These are phyloP conservation scores for Rhizomucor miehei DNA, from an alignment of 371 early-diverging fungal genomes.

Conservation along the genomic window DNA sequence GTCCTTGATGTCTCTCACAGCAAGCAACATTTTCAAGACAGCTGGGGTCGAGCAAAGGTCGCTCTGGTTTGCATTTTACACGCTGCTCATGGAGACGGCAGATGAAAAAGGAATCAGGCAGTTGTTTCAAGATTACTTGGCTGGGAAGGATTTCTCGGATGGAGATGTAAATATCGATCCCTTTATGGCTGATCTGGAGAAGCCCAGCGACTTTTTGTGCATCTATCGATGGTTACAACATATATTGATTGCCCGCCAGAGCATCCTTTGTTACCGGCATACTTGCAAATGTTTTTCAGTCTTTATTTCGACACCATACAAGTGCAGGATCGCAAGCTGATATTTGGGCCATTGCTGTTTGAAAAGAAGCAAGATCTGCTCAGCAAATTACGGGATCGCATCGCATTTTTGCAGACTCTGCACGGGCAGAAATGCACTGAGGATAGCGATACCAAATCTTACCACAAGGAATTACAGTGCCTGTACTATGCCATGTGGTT, in stretches of 20 bases:
- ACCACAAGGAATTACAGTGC: conserved; percentile 37
- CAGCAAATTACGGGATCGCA: conserved; percentile 43
- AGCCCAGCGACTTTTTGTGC: conserved; percentile 51
- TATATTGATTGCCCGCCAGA: conserved; percentile 45
- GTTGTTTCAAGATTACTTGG: conserved; percentile 31
- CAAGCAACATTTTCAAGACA: conserved; percentile 41
- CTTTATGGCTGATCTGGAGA: conserved; percentile 30
- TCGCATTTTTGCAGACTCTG: conserved; percentile 42
- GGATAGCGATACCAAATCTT: conserved; percentile 14
- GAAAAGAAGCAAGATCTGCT: conserved; percentile 42
- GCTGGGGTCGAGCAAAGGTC: conserved; percentile 44
- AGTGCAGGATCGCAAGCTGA: conserved; percentile 12
- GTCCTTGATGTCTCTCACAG: conserved; percentile 47
- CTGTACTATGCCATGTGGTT: conserved; percentile 59
- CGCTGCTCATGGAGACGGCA: conserved; percentile 50
- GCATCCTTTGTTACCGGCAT: conserved; percentile 54
- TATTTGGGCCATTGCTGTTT: conserved; percentile 52
- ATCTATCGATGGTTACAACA: conserved; percentile 64
- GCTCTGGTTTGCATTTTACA: conserved; percentile 62
- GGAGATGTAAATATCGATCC: conserved; percentile 19
- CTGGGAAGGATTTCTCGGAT: conserved; percentile 13
- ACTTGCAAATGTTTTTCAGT: conserved; percentile 65
- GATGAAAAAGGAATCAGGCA: conserved; percentile 43
- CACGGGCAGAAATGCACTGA: conserved; percentile 34
- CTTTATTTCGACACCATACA: conserved; percentile 51